Percentiles rank a stretch among this genome's conserved stretches.
phyloP scores from a whole-genome alignment of 176 grass and related monocot species.

The Tillandsia fasciculata region DNA sequence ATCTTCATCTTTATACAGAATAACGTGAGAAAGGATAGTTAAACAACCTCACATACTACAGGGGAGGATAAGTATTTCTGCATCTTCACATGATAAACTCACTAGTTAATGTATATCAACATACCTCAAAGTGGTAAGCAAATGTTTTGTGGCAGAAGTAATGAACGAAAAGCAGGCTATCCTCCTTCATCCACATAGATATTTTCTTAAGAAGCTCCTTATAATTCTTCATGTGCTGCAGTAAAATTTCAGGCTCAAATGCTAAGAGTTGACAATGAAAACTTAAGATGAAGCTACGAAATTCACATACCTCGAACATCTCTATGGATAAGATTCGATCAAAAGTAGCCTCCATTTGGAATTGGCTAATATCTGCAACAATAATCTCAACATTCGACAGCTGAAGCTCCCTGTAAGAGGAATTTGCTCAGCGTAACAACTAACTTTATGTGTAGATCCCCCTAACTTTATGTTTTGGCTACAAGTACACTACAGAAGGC shows the following conservation, averaged over 20 bases:
- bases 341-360: conserved; percentile 86
- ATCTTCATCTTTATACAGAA: not conserved
- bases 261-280: conserved; percentile 2
- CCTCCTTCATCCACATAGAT: conserved; percentile 87
- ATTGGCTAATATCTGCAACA: conserved; percentile 81
- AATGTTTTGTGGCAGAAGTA: conserved; percentile 91
- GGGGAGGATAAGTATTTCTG: too few relatives aligned
- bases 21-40: not conserved
- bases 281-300: not conserved
- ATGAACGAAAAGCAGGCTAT: conserved; percentile 79
- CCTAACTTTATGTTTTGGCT: not conserved
- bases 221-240: conserved; percentile 99
- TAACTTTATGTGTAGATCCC: not conserved
- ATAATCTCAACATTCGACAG: conserved; percentile 83
- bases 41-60: too few relatives aligned
- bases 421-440: not conserved
- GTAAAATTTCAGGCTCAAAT: conserved; percentile 3
- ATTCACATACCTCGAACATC: conserved; percentile 77
- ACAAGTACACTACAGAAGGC: too few relatives aligned
- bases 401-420: conserved; percentile 42
- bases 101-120: conserved; percentile 6
- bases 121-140: conserved; percentile 94
- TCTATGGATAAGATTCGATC: conserved; percentile 91
- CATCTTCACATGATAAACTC: not conserved
- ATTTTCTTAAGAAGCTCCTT: conserved; percentile 88